Evolutionary conservation across 176 grass and related monocot species (phyloP), one percentile per base, ranked within the genome.

Genomic region (Thalia dealbata): DNA sequence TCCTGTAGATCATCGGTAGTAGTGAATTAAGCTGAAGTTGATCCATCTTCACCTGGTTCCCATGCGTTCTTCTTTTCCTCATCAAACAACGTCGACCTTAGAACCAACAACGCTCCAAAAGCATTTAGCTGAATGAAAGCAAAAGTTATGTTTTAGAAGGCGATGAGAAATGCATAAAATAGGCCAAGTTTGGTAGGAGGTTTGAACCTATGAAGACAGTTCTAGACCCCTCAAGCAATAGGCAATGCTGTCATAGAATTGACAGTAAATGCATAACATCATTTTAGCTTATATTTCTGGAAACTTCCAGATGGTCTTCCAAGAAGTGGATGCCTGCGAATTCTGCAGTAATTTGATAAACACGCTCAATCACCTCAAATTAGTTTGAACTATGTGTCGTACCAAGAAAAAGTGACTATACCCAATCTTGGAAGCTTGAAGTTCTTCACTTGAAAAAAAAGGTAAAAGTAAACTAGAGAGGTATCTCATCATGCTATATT

Each of bases 1-100:
- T 27, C 23, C n/a, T 48, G 3, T 21, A 7, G 18, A n/a, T 7
- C 18, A n/a, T n/a, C 18, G 3, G 52, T 18, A 55, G n/a, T 38
- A n/a, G 6, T n/a, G 54, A n/a, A 48, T 48, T 7, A 4, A 2
- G 14, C 6, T n/a, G 11, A 63, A 63, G 23, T 27, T 1, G 81
- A 58, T 51, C 56, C 80, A 80, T 85, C 88, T 3, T 70, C 72
- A 7, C 64, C 43, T 0, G 79, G 63, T 46, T 76, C 69, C 24
- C 83, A 80, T 61, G 71, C 85, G 76, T 87, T 82, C 75, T 83
- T 86, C 77, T 66, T 83, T 52, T 89, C 86, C 79, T 79, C 86
- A 91, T 71, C 79, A 84, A 35, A 77, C 89, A 96, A 75, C 72
- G 66, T 86, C 92, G n/a, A 96, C 64, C 82, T 85, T 56, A 76